Percentiles rank a stretch among this genome's conserved stretches.
Conservation (phyloP, 345 rosid species). For the Eucalyptus viminalis region DNA sequence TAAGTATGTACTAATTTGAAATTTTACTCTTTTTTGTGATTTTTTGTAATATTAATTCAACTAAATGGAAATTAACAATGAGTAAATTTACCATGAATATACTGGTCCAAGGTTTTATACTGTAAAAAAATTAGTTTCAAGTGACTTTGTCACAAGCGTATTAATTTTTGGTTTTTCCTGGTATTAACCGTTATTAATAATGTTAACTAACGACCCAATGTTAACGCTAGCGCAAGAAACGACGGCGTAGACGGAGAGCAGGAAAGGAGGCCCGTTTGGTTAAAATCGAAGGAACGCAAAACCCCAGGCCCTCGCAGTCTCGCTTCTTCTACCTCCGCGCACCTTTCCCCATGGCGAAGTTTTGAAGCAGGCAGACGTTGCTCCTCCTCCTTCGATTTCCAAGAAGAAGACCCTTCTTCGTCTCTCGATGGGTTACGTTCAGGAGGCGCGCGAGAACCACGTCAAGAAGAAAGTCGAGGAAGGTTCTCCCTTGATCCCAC, state of each 20-base stretch:
- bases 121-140: no score
- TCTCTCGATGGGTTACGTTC: conserved; percentile 57
- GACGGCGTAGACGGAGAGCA: background rate
- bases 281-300: background rate
- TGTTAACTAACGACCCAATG: background rate
- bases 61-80: rapidly evolving
- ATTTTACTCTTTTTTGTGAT: no score
- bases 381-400: background rate
- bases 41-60: no score
- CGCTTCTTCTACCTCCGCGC: background rate
- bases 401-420: background rate
- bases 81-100: no score
- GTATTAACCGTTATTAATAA: background rate
- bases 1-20: rapidly evolving
- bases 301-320: background rate
- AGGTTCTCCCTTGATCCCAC: background rate
- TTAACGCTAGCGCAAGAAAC: background rate
- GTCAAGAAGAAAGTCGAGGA: conserved; percentile 88
- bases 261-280: background rate
- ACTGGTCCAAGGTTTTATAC: no score
- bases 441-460: conserved; percentile 94
- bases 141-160: rapidly evolving
- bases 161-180: background rate
- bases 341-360: background rate
- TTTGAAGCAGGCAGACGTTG: background rate